Evolutionary conservation across 2,329 filamentous ascomycete species (phyloP).

Genomic region (Tolypocladium ophioglossoides): DNA sequence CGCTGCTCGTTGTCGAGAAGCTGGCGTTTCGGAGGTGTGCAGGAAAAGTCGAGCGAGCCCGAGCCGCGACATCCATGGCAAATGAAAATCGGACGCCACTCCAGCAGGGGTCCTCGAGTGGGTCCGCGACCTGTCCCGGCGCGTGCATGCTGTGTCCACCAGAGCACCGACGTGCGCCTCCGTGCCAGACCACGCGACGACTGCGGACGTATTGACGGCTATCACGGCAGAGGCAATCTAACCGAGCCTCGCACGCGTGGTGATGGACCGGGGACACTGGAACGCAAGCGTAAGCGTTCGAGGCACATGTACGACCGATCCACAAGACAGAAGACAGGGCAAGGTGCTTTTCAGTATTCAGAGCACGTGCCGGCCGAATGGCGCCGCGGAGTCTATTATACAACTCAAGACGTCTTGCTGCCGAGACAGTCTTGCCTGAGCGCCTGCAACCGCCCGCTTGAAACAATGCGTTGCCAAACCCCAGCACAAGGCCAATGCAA

Average conservation of each 20-base stretch:
- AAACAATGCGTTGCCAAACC: background rate
- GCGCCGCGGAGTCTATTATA: background rate
- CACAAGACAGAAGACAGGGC: too few species aligned
- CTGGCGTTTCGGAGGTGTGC: background rate
- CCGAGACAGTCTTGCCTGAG: background rate
- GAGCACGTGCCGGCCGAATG: background rate
- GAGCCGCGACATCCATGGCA: background rate
- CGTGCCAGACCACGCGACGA: background rate
- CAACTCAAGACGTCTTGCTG: background rate
- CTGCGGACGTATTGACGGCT: background rate
- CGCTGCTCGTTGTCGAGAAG: slow-evolving; percentile 1
- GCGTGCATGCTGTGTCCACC: background rate
- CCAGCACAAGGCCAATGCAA: background rate
- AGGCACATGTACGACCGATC: background rate
- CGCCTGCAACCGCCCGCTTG: background rate
- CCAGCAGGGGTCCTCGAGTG: background rate
- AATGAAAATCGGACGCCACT: background rate
- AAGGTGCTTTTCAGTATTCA: background rate
- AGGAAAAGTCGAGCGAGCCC: background rate
- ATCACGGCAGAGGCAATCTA: background rate
- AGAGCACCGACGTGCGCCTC: background rate
- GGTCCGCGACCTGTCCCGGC: background rate
- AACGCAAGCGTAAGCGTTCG: background rate
- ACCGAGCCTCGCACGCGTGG: background rate
- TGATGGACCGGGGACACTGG: background rate